These are phyloP conservation scores for Huntiella savannae DNA, from an alignment of 2,329 filamentous ascomycete species.

Conservation along the genomic window DNA sequence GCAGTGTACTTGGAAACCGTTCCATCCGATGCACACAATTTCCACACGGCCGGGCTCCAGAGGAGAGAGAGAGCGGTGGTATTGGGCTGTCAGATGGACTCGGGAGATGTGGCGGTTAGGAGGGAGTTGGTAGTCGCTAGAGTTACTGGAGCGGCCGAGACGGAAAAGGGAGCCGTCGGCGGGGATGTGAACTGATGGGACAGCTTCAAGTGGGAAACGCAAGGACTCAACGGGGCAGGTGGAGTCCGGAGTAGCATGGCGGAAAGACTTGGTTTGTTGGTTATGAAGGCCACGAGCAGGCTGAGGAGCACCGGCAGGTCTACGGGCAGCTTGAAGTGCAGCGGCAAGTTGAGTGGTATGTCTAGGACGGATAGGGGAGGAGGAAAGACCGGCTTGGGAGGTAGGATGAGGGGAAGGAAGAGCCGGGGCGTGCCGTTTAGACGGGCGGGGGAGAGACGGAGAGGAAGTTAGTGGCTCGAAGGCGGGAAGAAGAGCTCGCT, in stretches of 20 bases:
- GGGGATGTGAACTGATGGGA: conserved; percentile 66
- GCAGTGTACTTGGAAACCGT: conserved; percentile 83
- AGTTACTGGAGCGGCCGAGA: conserved; percentile 88
- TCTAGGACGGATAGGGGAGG: conserved; percentile 48
- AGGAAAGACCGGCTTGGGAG: conserved; percentile 77
- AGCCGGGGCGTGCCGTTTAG: conserved; percentile 35
- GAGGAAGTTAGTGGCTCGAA: conserved; percentile 70
- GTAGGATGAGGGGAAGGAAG: conserved; percentile 82
- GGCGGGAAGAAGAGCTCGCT: conserved; percentile 45
- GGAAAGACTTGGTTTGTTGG: conserved; percentile 15
- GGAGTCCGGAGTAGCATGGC: conserved; percentile 23
- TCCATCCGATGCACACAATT: conserved; percentile 87
- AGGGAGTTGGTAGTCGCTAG: conserved; percentile 86
- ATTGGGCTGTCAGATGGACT: conserved; percentile 77
- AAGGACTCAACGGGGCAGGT: conserved; percentile 23
- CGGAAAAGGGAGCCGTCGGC: conserved; percentile 63
- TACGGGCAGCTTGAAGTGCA: conserved; percentile 16
- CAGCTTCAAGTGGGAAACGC: conserved; percentile 61
- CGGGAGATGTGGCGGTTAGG: conserved; percentile 84
- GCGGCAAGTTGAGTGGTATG: conserved; percentile 18
- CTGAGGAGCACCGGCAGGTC: conserved; percentile 20
- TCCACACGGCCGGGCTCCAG: conserved; percentile 63
- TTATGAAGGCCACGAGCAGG: not conserved
- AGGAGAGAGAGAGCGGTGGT: conserved; percentile 41
- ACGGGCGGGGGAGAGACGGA: conserved; percentile 47